Conservation (phyloP, 1,139 yeast genomes). For the Diutina mesorugosa region DNA sequence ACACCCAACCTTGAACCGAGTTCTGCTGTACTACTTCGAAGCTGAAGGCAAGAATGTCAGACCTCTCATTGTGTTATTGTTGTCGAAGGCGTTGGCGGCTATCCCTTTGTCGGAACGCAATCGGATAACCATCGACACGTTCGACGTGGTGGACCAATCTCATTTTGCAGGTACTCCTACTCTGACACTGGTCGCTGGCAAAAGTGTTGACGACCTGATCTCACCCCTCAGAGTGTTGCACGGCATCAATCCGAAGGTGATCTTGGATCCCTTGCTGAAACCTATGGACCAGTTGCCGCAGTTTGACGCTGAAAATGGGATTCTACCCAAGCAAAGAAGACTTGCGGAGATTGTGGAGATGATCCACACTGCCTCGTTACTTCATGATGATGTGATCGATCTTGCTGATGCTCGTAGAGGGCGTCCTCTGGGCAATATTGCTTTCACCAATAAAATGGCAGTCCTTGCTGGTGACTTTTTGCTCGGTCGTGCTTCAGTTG, state of each 20-base stretch:
- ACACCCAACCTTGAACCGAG: slow-evolving; percentile 83
- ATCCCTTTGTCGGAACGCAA: slow-evolving; percentile 64
- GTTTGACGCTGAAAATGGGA: slow-evolving; percentile 51
- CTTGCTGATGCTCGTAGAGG: slow-evolving; percentile 85
- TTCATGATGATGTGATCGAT: slow-evolving; percentile 97
- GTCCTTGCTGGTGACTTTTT: slow-evolving; percentile 93
- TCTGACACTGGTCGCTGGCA: slow-evolving; percentile 25
- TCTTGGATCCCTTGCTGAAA: slow-evolving; percentile 70
- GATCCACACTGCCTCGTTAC: slow-evolving; percentile 94
- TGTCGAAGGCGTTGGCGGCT: slow-evolving; percentile 69
- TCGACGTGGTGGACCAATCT: slow-evolving; percentile 54
- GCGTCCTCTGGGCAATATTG: slow-evolving; percentile 81
- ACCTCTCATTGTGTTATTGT: slow-evolving; percentile 73
- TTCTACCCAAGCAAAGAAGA: slow-evolving; percentile 86
- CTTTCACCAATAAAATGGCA: slow-evolving; percentile 95
- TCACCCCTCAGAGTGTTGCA: slow-evolving; percentile 77
- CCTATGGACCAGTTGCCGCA: slow-evolving; percentile 65
- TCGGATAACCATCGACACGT: slow-evolving; percentile 44
- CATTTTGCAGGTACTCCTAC: slow-evolving; percentile 44
- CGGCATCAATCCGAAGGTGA: slow-evolving; percentile 74
- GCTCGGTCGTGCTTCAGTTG: slow-evolving; percentile 91
- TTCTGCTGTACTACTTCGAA: slow-evolving; percentile 86
- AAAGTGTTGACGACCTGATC: slow-evolving; percentile 43
- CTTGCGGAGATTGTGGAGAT: slow-evolving; percentile 95
- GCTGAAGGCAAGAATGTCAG: slow-evolving; percentile 94